Evolutionary conservation across 1,284 basidiomycete species (phyloP).

Genomic region (Ganoderma lucidum): DNA sequence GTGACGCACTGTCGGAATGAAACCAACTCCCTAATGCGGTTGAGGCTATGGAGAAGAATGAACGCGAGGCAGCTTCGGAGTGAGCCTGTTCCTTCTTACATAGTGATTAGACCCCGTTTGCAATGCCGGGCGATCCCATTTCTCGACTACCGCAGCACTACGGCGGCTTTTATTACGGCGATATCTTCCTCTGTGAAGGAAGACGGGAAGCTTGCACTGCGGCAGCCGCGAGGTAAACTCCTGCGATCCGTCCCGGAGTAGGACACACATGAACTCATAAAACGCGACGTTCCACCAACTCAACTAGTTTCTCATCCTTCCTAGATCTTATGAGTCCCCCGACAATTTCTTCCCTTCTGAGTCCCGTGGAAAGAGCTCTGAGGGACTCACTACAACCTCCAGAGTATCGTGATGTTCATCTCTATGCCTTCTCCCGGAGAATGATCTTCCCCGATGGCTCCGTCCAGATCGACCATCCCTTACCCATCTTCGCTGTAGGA

Average conservation of each 20-base stretch:
- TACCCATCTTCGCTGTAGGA: constrained; percentile 30
- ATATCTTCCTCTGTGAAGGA: too few species aligned
- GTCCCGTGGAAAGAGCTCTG: constrained; percentile 22
- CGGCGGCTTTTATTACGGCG: not conserved
- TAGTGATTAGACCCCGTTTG: too few species aligned
- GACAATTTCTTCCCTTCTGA: not conserved
- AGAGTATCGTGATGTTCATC: constrained; percentile 33
- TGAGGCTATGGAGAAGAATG: not conserved
- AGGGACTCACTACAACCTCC: constrained; percentile 21
- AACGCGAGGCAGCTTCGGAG: not conserved
- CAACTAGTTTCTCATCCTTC: too few species aligned
- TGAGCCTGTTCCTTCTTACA: constrained; percentile 7
- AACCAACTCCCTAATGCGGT: not conserved
- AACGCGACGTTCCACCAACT: not conserved
- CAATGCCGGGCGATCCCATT: not conserved
- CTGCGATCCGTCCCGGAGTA: not conserved
- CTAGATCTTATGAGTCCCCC: too few species aligned
- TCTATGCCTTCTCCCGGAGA: constrained; percentile 35
- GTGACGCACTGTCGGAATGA: not conserved
- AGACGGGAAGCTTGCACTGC: not conserved
- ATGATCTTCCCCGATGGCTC: constrained; percentile 13
- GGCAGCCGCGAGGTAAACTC: not conserved
- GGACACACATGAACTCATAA: not conserved
- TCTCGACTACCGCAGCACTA: not conserved
- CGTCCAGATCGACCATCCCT: constrained; percentile 29